Evolutionary conservation across 805 yeast species (phyloP).

Genomic region (Candida morakotiae): DNA sequence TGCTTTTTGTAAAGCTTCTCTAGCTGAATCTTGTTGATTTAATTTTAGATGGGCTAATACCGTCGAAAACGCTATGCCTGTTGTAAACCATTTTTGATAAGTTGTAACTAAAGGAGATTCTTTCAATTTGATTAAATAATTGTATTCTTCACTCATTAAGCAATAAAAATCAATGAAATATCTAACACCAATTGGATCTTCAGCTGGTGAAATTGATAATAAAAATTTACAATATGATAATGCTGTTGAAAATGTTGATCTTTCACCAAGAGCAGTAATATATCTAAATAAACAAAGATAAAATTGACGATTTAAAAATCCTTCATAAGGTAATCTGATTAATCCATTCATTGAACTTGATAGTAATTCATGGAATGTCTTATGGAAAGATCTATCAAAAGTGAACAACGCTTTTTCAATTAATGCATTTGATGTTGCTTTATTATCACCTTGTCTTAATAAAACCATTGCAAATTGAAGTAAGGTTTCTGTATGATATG

Average conservation of each 20-base stretch:
- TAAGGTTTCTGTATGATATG: constrained; percentile 76
- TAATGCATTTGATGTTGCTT: constrained; percentile 65
- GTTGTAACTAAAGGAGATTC: constrained; percentile 53
- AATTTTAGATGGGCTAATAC: constrained; percentile 57
- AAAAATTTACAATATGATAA: constrained; percentile 68
- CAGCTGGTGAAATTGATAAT: constrained; percentile 65
- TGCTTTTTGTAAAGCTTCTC: constrained; percentile 44
- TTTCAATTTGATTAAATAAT: constrained; percentile 55
- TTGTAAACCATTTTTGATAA: constrained; percentile 65
- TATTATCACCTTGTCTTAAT: constrained; percentile 70
- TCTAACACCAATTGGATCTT: constrained; percentile 82
- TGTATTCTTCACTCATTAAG: constrained; percentile 57
- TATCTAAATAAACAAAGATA: constrained; percentile 71
- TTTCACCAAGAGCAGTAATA: constrained; percentile 64
- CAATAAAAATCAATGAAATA: constrained; percentile 81
- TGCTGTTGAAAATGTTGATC: constrained; percentile 77
- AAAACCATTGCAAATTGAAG: constrained; percentile 73
- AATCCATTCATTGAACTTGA: constrained; percentile 50
- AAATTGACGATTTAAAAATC: constrained; percentile 71
- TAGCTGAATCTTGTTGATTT: constrained; percentile 43
- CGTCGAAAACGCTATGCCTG: constrained; percentile 64
- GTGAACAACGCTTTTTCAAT: constrained; percentile 75
- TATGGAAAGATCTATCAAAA: constrained; percentile 70
- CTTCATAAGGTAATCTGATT: constrained; percentile 71
- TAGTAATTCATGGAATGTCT: constrained; percentile 45